Conservation (phyloP, 495 filamentous ascomycete genomes). For the Penicillium paxilli region DNA sequence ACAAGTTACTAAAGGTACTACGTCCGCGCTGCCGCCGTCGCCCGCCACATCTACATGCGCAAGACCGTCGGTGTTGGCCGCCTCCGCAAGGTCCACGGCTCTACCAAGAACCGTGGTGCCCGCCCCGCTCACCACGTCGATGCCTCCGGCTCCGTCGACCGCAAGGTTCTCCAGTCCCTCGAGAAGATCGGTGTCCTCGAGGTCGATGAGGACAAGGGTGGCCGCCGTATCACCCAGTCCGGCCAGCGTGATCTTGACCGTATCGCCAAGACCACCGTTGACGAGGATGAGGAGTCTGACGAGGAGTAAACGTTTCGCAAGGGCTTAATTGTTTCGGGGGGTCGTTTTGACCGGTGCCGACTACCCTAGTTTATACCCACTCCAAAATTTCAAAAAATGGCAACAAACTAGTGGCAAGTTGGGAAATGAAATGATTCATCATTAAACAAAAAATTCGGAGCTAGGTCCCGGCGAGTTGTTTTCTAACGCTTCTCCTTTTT, state of each 20-base stretch:
- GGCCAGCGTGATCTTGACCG: slow-evolving; percentile 99
- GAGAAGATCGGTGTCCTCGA: slow-evolving; percentile 99
- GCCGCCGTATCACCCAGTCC: slow-evolving; percentile 91
- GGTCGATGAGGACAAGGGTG: slow-evolving; percentile 95
- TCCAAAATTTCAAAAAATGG: neutral
- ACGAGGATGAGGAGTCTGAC: slow-evolving; percentile 53
- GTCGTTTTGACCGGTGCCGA: slow-evolving; percentile 28
- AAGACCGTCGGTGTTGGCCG: slow-evolving; percentile 98
- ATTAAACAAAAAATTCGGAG: slow-evolving; percentile 34
- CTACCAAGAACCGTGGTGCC: slow-evolving; percentile 92
- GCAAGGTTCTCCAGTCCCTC: slow-evolving; percentile 91
- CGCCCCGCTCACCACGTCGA: slow-evolving; percentile 93
- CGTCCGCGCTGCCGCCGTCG: slow-evolving; percentile 92
- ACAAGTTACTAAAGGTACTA: slow-evolving; percentile 67
- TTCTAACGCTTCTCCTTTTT: slow-evolving; percentile 27
- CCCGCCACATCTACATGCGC: slow-evolving; percentile 97
- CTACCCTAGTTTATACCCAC: slow-evolving; percentile 2
- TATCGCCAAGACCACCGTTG: slow-evolving; percentile 58
- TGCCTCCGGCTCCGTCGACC: slow-evolving; percentile 90
- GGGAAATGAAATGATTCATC: slow-evolving; percentile 29
- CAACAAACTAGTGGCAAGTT: neutral
- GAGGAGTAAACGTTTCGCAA: slow-evolving; percentile 49
- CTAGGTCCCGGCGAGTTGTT: slow-evolving; percentile 30
- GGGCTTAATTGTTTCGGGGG: slow-evolving; percentile 39
- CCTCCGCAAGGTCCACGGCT: slow-evolving; percentile 89